Conservation (phyloP, 768 basidiomycete genomes). For the Strobilomyces dryophilus region DNA sequence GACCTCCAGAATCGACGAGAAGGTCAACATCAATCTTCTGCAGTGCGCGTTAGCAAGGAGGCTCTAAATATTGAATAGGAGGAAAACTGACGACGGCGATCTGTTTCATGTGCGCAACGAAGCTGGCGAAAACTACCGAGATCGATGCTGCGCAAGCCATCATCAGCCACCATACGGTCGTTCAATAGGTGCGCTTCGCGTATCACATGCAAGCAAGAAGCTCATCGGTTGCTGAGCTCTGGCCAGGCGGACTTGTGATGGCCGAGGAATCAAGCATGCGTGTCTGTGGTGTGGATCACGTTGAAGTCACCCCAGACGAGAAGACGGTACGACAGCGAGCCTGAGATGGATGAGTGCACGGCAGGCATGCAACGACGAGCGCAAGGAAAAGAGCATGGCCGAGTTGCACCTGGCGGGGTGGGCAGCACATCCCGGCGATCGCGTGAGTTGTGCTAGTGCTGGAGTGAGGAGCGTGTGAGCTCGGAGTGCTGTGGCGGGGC, state of each 20-base stretch:
- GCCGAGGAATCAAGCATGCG: conserved; percentile 77
- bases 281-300: conserved; percentile 83
- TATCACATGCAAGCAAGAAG: background rate
- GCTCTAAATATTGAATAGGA: background rate
- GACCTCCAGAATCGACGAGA: conserved; percentile 76
- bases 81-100: conserved; percentile 49
- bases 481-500: background rate
- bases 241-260: conserved; percentile 73
- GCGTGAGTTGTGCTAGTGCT: background rate
- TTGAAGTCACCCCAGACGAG: conserved; percentile 90
- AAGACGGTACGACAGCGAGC: conserved; percentile 53
- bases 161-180: background rate
- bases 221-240: conserved; percentile 70
- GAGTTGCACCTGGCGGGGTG: background rate
- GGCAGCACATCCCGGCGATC: background rate
- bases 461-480: background rate
- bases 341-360: conserved; percentile 34
- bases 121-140: conserved; percentile 89
- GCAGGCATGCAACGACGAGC: conserved; percentile 22
- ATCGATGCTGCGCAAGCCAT: conserved; percentile 39
- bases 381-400: conserved; percentile 18
- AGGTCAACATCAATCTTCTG: conserved; percentile 75
- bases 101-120: conserved; percentile 76
- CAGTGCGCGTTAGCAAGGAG: background rate
- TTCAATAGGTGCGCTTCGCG: background rate